Evolutionary conservation across 2,329 filamentous ascomycete genomes (phyloP).

Genomic region (Talaromyces verruculosus): DNA sequence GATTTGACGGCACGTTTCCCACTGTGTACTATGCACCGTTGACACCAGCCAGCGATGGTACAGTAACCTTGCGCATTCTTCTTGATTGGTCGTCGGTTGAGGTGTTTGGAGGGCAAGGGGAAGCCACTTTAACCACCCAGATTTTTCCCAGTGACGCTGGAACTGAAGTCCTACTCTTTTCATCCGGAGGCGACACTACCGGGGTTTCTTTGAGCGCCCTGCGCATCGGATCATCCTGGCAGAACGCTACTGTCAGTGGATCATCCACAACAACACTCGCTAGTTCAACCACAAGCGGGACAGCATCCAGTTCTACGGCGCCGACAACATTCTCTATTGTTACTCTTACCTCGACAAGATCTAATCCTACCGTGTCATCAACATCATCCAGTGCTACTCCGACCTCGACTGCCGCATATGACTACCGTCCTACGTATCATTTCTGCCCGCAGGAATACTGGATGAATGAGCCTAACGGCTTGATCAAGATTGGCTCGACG

Average conservation of each 20-base stretch:
- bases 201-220: too few relatives aligned
- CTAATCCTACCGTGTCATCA: too few relatives aligned
- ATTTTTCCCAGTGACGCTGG: conserved; percentile 29
- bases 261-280: too few relatives aligned
- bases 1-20: conserved; percentile 29
- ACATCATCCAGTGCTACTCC: too few relatives aligned
- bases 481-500: background rate
- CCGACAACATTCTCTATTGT: too few relatives aligned
- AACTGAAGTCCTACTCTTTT: conserved; percentile 24
- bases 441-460: background rate
- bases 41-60: conserved; percentile 22
- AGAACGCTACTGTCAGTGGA: too few relatives aligned
- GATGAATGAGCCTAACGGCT: background rate
- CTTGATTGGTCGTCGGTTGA: conserved; percentile 35
- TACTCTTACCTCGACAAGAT: too few relatives aligned
- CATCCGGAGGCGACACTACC: conserved; percentile 20
- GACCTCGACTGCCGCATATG: background rate
- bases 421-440: background rate
- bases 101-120: conserved; percentile 31
- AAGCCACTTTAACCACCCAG: conserved; percentile 31
- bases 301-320: too few relatives aligned
- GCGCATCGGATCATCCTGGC: too few relatives aligned
- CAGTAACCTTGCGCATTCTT: conserved; percentile 28
- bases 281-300: too few relatives aligned
- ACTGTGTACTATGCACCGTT: conserved; percentile 26